Base-by-base conservation (phyloP, 441 rosid genomes). In the Brassica balearica region DNA sequence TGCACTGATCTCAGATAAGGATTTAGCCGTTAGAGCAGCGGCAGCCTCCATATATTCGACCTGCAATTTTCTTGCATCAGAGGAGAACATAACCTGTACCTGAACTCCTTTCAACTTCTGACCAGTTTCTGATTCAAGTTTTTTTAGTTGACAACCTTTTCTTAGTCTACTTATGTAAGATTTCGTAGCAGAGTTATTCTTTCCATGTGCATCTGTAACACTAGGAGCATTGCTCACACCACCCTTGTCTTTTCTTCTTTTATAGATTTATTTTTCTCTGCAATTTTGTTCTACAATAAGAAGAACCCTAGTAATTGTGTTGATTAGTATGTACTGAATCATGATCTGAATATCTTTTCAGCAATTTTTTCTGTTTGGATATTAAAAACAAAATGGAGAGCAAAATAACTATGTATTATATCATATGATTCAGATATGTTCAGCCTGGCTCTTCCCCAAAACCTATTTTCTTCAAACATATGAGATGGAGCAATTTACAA, bases 21-120 rank as follows among this genome's bases (percentile, higher is more conserved):
- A 88, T 79, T 77, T 92, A 65, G 90, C 88, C 78, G 87, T 92
- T 38, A 88, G 85, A 84, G 98, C 97, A 66, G 95, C 98, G 12
- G 99, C 99, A 66, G 99, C 98, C 65, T 92, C 98, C 70, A 84
- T 96, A 36, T 96, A 89, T 75, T 92, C 99, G 11, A 96, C 99
- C 9, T 90, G 91, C 87, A 82, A 79, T 81, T 90, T 89, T 78
- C 73, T 92, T 71, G 76, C 69, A 69, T 83, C 97, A 5, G 89
- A 88, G 86, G 96, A 90, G 69, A 88, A 92, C 48, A 87, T 88
- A 55, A 75, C 98, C 20, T 92, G 91, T 67, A 89, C 84, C 77
- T 92, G 88, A 93, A 83, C 46, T 67, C 70, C 46, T 8, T 43
- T 5, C 17, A 48, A 66, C 53, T 46, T 75, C 76, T 71, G 51